Percentiles rank a stretch among this genome's conserved stretches.
Conservation (phyloP, 176 grass and related monocot genomes). For the Cenchrus fungigraminus region DNA sequence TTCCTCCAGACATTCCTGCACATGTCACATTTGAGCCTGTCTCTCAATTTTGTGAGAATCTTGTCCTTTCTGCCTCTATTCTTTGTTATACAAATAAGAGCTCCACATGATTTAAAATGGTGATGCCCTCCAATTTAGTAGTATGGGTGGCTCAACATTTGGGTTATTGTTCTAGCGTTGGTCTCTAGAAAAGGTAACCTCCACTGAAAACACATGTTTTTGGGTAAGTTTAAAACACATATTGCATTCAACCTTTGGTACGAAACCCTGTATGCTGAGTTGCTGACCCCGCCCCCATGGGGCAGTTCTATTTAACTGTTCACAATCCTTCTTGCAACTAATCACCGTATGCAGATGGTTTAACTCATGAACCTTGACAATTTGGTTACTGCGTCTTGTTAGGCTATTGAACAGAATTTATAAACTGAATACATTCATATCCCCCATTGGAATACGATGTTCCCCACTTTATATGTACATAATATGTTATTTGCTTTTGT, state of each 20-base stretch:
- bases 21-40: too few relatives aligned
- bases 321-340: too few relatives aligned
- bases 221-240: not conserved
- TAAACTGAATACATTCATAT: too few relatives aligned
- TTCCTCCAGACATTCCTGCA: too few relatives aligned
- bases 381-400: too few relatives aligned
- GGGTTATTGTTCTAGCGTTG: not conserved
- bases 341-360: too few relatives aligned
- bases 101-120: too few relatives aligned
- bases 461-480: too few relatives aligned
- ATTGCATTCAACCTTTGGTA: not conserved
- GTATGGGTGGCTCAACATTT: not conserved
- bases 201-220: not conserved
- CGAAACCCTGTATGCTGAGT: not conserved
- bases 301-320: too few relatives aligned
- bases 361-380: too few relatives aligned
- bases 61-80: not conserved
- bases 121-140: not conserved
- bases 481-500: not conserved
- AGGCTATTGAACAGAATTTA: too few relatives aligned
- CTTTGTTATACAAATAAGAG: not conserved
- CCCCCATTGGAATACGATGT: too few relatives aligned
- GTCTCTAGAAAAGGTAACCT: not conserved
- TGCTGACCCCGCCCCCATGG: not conserved
- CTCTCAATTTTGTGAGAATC: not conserved